These are phyloP conservation scores for Penicillium macrosclerotiorum DNA, from an alignment of 495 filamentous ascomycete genomes.

Conservation along the genomic window DNA sequence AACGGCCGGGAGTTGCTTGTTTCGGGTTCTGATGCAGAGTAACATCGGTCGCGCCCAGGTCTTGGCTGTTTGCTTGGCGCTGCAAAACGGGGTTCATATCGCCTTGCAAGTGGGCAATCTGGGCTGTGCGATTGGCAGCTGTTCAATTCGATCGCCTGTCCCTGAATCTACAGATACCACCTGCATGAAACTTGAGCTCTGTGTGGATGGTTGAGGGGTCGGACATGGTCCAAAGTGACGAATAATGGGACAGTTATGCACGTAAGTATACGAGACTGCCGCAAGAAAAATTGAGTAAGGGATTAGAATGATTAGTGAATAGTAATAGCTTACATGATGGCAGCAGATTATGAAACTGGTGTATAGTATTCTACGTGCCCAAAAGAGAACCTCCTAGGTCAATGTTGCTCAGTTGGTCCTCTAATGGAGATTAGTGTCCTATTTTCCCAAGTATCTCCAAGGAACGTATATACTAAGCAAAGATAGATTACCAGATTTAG, in stretches of 20 bases:
- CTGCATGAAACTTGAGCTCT: background rate
- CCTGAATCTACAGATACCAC: background rate
- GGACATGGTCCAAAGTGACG: background rate
- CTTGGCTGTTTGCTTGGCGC: slow-evolving; percentile 21
- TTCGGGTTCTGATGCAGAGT: slow-evolving; percentile 2
- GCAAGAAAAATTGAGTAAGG: too few species aligned
- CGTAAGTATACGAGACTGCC: background rate
- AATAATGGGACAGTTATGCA: background rate
- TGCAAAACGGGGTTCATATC: slow-evolving; percentile 3
- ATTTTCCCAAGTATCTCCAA: too few species aligned
- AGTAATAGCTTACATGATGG: too few species aligned
- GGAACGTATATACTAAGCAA: too few species aligned
- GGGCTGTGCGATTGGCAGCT: background rate
- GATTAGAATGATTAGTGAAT: too few species aligned
- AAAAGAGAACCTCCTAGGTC: too few species aligned
- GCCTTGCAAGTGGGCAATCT: background rate
- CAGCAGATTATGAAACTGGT: too few species aligned
- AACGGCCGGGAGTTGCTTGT: background rate
- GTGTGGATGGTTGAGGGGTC: background rate
- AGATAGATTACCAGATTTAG: too few species aligned
- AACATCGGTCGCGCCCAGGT: slow-evolving; percentile 11
- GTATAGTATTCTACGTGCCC: too few species aligned
- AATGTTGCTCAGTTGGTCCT: too few species aligned
- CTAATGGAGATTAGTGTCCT: too few species aligned
- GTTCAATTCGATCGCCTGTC: slow-evolving; percentile 1